phyloP scores from a whole-genome alignment of 805 yeast species.

The Spathaspora passalidarum region DNA sequence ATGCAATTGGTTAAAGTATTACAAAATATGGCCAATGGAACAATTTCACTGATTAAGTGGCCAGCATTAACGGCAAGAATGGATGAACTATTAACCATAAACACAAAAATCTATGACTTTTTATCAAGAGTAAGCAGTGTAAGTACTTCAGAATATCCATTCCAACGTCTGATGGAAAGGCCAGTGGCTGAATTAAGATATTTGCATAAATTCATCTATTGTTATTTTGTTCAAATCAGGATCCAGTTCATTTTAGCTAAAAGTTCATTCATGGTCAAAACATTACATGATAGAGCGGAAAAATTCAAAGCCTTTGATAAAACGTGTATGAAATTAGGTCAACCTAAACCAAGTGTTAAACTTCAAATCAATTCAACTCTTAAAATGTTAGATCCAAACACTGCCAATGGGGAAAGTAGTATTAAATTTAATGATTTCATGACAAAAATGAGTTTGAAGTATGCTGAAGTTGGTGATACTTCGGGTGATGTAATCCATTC shows the following conservation, averaged over 20 bases:
- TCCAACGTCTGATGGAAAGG: conserved; percentile 18
- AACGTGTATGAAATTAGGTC: conserved; percentile 50
- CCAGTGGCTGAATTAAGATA: conserved; percentile 39
- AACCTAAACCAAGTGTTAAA: conserved; percentile 49
- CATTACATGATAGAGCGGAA: conserved; percentile 20
- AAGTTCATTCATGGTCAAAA: conserved; percentile 9
- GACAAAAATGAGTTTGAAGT: conserved; percentile 60
- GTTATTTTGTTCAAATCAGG: conserved; percentile 30
- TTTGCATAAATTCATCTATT: conserved; percentile 38
- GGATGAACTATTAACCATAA: conserved; percentile 34
- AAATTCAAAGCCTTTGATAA: conserved; percentile 43
- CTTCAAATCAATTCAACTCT: conserved; percentile 55
- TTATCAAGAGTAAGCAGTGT: conserved; percentile 22
- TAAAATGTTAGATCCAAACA: conserved; percentile 37
- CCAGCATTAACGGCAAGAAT: conserved; percentile 45
- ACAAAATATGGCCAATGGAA: conserved; percentile 84
- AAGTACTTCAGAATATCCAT: conserved; percentile 20
- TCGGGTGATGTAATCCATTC: conserved; percentile 54
- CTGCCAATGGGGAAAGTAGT: conserved; percentile 32
- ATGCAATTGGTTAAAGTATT: conserved; percentile 78
- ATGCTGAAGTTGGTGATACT: conserved; percentile 31
- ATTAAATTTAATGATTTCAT: conserved; percentile 68
- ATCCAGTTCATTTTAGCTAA: conserved; percentile 22
- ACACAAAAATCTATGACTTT: conserved; percentile 26
- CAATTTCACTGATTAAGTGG: conserved; percentile 60